A percentile compares a stretch with the other conserved stretches of the same genome.
Evolutionary conservation across 2,329 filamentous ascomycete genomes (phyloP).

Genomic region (Aphanoascus verrucosus): DNA sequence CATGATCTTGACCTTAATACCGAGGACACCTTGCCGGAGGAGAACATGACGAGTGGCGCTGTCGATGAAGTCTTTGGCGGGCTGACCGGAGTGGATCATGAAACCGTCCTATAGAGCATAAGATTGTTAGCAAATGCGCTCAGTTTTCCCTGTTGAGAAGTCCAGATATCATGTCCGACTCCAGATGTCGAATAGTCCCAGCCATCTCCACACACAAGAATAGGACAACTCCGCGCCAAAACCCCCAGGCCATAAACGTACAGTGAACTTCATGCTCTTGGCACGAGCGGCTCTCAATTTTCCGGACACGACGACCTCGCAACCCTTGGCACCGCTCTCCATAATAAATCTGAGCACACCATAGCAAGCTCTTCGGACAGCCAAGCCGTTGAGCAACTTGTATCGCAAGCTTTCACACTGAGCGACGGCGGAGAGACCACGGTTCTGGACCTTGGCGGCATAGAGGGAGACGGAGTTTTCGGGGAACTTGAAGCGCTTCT

Average conservation of each 20-base stretch:
- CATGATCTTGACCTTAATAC: conserved; percentile 99
- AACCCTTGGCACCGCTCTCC: conserved; percentile 99
- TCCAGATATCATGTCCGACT: no score
- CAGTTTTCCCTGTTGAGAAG: neutral
- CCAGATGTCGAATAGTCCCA: neutral
- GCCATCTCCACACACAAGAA: neutral
- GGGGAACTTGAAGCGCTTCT: conserved; percentile 99
- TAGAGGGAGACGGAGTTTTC: conserved; percentile 99
- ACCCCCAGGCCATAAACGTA: conserved; percentile 33
- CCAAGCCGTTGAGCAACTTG: conserved; percentile 99
- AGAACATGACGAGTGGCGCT: conserved; percentile 97
- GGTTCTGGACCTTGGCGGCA: conserved; percentile 99
- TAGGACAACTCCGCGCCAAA: neutral
- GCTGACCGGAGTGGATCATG: conserved; percentile 99
- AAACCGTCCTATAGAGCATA: conserved; percentile 63
- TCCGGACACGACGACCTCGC: conserved; percentile 97
- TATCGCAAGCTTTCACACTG: conserved; percentile 99
- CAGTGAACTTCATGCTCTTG: conserved; percentile 99
- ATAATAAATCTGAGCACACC: conserved; percentile 99
- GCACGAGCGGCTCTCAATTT: conserved; percentile 98
- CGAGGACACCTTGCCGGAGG: conserved; percentile 97
- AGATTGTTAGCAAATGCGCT: conserved; percentile 1
- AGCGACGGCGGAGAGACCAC: conserved; percentile 97
- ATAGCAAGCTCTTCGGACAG: conserved; percentile 97
- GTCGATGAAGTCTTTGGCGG: conserved; percentile 99